Conservation (phyloP, 2,329 filamentous ascomycete genomes). For the Phaeosphaeria sp. region DNA sequence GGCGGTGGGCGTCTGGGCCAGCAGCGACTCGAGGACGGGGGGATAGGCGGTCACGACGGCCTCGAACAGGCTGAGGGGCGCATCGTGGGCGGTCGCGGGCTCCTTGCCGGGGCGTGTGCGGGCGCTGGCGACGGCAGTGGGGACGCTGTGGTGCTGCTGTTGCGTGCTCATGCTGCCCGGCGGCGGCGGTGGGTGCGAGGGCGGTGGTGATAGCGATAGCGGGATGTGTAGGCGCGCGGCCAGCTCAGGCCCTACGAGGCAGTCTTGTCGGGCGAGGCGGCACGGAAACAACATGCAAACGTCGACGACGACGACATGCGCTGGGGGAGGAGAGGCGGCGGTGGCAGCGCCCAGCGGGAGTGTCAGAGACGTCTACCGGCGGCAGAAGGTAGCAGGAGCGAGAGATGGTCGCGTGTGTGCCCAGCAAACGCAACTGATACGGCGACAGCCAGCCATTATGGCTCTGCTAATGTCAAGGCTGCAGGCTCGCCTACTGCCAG, state of each 20-base stretch:
- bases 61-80: conserved; percentile 56
- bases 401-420: conserved; percentile 32
- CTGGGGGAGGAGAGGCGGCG: conserved; percentile 19
- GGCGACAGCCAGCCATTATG: background rate
- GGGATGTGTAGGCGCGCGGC: conserved; percentile 27
- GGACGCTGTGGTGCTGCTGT: conserved; percentile 8
- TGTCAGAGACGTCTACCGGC: conserved; percentile 9
- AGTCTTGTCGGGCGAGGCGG: conserved; percentile 34
- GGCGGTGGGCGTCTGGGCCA: conserved; percentile 63
- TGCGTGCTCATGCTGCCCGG: conserved; percentile 38
- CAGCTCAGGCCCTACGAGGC: conserved; percentile 32
- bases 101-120: background rate
- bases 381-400: no score
- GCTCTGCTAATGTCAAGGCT: no score
- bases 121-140: background rate
- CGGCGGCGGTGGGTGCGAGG: background rate
- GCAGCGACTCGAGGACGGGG: conserved; percentile 65
- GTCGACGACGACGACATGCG: conserved; percentile 42
- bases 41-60: conserved; percentile 62
- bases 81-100: conserved; percentile 14
- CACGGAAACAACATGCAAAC: conserved; percentile 36
- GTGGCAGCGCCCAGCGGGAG: conserved; percentile 28
- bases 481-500: background rate
- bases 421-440: background rate
- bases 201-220: conserved; percentile 12